Base-by-base conservation (phyloP, 2,329 filamentous ascomycete species). In the Geosmithia morbida region DNA sequence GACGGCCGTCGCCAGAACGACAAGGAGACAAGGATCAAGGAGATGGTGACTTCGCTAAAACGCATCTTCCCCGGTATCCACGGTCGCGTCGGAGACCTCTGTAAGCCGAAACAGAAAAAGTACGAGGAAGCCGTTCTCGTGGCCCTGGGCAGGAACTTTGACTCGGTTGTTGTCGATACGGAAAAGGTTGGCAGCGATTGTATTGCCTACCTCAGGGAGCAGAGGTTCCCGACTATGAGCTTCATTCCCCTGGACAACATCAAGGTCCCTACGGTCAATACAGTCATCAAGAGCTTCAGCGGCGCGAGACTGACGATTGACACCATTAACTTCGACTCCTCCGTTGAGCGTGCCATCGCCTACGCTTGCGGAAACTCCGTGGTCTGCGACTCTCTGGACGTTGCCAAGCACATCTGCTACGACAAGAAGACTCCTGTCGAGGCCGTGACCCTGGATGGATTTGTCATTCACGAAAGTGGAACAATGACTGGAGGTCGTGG, bases 191-290 rank as follows among this genome's bases (percentile, higher is more conserved):
- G 87, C 26, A 83, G 88, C 50, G 88, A 96, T 56, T 98, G 92
- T 61, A 92, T 98, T 48, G 81, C 92, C 55, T 94, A 95, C 58
- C 77, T 98, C 49, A 92, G 92, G 56, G 87, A 95, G 53, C 87
- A 96, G 60, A 81, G 87, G 48, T 82, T 85, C 47, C 78, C 85
- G 7, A 87, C 89, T 49, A 87, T 92, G 66, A 96, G 87, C 1
- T 97, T 98, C 63, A 89, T 97, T 52, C 92, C 92, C 1, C 74
- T 98, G 17, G 92, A 98, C 69, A 96, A 94, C 46, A 95, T 98
- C 62, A 94, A 97, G 59, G 89, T 96, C 59, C 89, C 87, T 61
- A 81, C 87, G 11, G 79, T 92, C 50, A 94, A 94, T 60, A 85
- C 87, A 5, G 89, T 87, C 50, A 72, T 98, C 53, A 96, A 96